These are phyloP conservation scores for Cystobasidium sp. DNA, from an alignment of 1,284 basidiomycete genomes.

Conservation along the genomic window DNA sequence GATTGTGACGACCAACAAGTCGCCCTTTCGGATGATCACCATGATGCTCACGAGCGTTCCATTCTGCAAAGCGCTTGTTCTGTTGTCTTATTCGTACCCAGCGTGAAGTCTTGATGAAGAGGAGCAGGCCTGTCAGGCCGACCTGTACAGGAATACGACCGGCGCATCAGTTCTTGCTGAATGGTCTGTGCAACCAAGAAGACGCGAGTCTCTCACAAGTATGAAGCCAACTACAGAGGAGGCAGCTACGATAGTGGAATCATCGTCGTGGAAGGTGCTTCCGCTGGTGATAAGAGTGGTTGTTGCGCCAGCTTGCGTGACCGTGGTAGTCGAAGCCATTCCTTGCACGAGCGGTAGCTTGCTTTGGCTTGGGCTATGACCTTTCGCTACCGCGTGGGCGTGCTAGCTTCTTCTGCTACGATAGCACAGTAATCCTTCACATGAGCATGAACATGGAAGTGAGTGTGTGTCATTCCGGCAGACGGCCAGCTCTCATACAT, in stretches of 20 bases:
- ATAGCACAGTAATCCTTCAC: no score
- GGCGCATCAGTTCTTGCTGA: not conserved
- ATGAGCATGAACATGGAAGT: no score
- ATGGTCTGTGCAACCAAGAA: not conserved
- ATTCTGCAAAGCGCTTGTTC: conserved; percentile 37
- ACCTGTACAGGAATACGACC: conserved; percentile 9
- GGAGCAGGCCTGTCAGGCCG: conserved; percentile 32
- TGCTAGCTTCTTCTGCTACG: no score
- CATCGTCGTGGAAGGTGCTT: conserved; percentile 8
- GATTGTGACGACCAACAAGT: conserved; percentile 16
- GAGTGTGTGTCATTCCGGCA: no score
- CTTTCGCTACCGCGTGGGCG: no score
- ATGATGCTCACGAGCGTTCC: conserved; percentile 36
- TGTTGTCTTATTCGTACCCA: conserved; percentile 1
- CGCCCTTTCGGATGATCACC: conserved; percentile 39
- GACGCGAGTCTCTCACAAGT: conserved; percentile 2
- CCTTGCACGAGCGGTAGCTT: not conserved
- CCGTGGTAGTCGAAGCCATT: conserved; percentile 28
- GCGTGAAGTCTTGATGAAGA: conserved; percentile 43
- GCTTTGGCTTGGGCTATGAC: no score
- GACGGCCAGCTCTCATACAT: no score
- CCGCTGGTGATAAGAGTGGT: conserved; percentile 12
- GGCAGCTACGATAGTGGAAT: conserved; percentile 35
- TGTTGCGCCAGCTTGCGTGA: conserved; percentile 2
- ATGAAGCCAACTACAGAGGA: conserved; percentile 37